Base-by-base conservation (phyloP, 2,329 filamentous ascomycete species). In the Esteya vermicola region DNA sequence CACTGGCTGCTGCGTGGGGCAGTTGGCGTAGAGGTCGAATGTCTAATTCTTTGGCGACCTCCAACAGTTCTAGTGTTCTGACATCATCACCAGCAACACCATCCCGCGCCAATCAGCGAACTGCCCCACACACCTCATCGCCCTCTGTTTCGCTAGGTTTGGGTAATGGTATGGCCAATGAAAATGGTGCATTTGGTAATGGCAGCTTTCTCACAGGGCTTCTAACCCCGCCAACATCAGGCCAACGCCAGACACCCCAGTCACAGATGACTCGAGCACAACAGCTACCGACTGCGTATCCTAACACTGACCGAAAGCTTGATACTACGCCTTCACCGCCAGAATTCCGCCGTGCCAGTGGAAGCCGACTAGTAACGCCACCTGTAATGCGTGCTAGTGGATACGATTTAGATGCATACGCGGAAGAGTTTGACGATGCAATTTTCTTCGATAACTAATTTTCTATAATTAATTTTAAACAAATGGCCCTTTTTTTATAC, bases 1-100 rank as follows among this genome's bases (percentile, higher is more conserved):
- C 75, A 20, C 57, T 79, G 28, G 73, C 85, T n/a, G 85, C 86
- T n/a, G 89, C 86, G n/a, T 93, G 88, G 75, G 88, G 85, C 35
- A 94, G 81, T 58, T 95, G 89, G 89, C 79, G 88, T 39, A 89
- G 81, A 55, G 74, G 71, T 14, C 70, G 67, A 50, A 72, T 74
- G 41, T 61, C 61, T 6, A 60, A 33, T 12, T 33, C 14, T 64
- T 68, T 46, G 56, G 57, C 40, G 62, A 64, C 52, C 51, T 75
- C 33, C n/a, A n/a, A n/a, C n/a, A n/a, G n/a, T n/a, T 65, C 74
- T 38, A 60, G 65, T 10, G 61, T 58, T 21, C 50, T 65, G 28
- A 61, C 69, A 7, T 63, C 68, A 13, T 39, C 39, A 9, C 21
- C 34, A 14, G 27, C 43, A 6, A 18, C 25, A 3, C 25, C 35